These are phyloP conservation scores for Phragmites australis DNA, from an alignment of 176 grass and related monocot species.

Conservation along the genomic window DNA sequence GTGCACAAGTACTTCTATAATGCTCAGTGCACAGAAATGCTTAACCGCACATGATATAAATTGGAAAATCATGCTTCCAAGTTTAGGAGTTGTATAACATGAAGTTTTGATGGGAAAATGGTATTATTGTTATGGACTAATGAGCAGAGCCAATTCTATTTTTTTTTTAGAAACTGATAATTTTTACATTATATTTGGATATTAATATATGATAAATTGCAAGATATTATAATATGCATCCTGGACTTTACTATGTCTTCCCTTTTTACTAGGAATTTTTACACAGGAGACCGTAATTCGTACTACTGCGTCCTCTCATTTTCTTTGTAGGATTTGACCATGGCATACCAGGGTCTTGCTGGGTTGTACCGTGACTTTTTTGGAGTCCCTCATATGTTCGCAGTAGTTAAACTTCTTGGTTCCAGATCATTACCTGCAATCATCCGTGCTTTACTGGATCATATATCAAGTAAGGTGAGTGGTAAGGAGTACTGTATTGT, in stretches of 20 bases:
- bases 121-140: conserved; percentile 23
- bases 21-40: neutral
- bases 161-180: conserved; percentile 4
- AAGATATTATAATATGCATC: conserved; percentile 16
- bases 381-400: conserved; percentile 97
- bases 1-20: neutral
- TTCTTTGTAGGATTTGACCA: conserved; percentile 82
- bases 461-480: conserved; percentile 95
- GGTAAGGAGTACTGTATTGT: neutral
- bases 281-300: conserved; percentile 18
- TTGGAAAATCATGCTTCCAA: neutral
- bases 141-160: neutral
- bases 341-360: conserved; percentile 78
- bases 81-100: conserved; percentile 21
- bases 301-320: conserved; percentile 11
- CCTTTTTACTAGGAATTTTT: neutral
- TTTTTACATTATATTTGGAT: no score
- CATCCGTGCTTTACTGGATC: conserved; percentile 90
- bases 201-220: conserved; percentile 3
- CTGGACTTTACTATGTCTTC: conserved; percentile 1
- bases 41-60: neutral
- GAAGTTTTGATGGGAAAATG: neutral
- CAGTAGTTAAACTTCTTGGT: conserved; percentile 91
- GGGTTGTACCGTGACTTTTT: conserved; percentile 89
- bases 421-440: conserved; percentile 96